A percentile compares a stretch with the other conserved stretches of the same genome.
phyloP scores from a whole-genome alignment of 2,329 filamentous ascomycete species.

The Fonsecaea monophora region DNA sequence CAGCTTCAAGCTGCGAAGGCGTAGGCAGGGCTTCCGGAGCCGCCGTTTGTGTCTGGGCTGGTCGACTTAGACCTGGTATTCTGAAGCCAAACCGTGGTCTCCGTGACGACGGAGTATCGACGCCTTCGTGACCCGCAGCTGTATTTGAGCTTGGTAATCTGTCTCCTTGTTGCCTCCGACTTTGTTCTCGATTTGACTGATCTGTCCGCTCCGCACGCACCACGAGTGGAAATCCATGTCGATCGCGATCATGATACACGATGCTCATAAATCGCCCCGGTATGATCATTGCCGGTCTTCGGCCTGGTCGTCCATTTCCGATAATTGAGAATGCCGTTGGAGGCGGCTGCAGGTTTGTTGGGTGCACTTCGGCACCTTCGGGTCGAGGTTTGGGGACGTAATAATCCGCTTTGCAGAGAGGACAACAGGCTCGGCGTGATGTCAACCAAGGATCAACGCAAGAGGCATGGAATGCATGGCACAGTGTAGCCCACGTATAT shows the following conservation, averaged over 20 bases:
- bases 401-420: slow-evolving; percentile 97
- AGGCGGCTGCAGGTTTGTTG: slow-evolving; percentile 22
- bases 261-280: slow-evolving; percentile 48
- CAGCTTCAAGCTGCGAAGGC: slow-evolving; percentile 37
- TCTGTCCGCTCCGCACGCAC: slow-evolving; percentile 35
- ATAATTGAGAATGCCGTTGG: slow-evolving; percentile 42
- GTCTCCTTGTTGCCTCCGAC: slow-evolving; percentile 15
- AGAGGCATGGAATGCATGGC: slow-evolving; percentile 96
- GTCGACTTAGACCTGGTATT: slow-evolving; percentile 22
- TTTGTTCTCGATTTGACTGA: slow-evolving; percentile 22
- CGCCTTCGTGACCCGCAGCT: slow-evolving; percentile 2
- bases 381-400: slow-evolving; percentile 90
- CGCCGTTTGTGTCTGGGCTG: slow-evolving; percentile 14
- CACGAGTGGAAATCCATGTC: slow-evolving; percentile 38
- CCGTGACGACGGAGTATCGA: slow-evolving; percentile 15
- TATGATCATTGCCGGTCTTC: slow-evolving; percentile 46
- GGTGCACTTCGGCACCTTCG: slow-evolving; percentile 50
- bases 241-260: slow-evolving; percentile 41
- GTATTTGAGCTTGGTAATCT: slow-evolving; percentile 15
- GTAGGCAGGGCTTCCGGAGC: slow-evolving; percentile 30
- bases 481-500: slow-evolving; percentile 90
- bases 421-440: slow-evolving; percentile 90
- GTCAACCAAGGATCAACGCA: slow-evolving; percentile 98
- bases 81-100: slow-evolving; percentile 27
- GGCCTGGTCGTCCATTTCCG: slow-evolving; percentile 47